Evolutionary conservation across 2,329 filamentous ascomycete species (phyloP).

Genomic region (Conoideocrella luteorostrata): DNA sequence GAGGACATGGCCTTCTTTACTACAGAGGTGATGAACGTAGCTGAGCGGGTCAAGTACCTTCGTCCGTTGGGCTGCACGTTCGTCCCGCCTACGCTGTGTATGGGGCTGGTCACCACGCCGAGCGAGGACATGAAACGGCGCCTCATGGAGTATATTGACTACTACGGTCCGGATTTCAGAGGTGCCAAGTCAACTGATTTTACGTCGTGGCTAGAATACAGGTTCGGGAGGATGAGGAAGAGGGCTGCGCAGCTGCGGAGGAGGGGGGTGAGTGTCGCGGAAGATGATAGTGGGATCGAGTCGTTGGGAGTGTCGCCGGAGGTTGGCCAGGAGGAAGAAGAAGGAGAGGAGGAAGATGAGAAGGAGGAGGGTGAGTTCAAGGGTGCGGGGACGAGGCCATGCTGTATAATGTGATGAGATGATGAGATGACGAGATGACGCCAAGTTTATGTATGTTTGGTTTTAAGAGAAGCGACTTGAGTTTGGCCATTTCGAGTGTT

Average conservation of each 20-base stretch:
- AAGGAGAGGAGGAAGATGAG: too few species aligned
- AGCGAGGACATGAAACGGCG: neutral
- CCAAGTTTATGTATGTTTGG: neutral
- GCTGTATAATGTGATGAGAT: neutral
- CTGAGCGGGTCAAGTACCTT: too few species aligned
- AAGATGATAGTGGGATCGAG: neutral
- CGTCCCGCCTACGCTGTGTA: neutral
- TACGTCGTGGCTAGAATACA: neutral
- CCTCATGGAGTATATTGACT: neutral
- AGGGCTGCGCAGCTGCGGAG: neutral
- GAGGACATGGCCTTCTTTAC: too few species aligned
- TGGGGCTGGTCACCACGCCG: neutral
- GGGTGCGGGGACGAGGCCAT: neutral
- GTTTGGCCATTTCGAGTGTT: too few species aligned
- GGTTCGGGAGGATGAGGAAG: neutral
- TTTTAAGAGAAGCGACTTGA: too few species aligned
- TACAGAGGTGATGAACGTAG: too few species aligned
- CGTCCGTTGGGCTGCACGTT: too few species aligned
- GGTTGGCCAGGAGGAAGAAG: too few species aligned
- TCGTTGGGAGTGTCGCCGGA: neutral
- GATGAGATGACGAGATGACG: neutral
- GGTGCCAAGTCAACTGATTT: neutral
- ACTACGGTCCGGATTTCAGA: neutral
- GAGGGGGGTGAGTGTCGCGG: neutral
- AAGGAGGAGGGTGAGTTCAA: neutral